Evolutionary conservation across 257 asterid genomes (phyloP).

Genomic region (Parsonsia alboflavescens): DNA sequence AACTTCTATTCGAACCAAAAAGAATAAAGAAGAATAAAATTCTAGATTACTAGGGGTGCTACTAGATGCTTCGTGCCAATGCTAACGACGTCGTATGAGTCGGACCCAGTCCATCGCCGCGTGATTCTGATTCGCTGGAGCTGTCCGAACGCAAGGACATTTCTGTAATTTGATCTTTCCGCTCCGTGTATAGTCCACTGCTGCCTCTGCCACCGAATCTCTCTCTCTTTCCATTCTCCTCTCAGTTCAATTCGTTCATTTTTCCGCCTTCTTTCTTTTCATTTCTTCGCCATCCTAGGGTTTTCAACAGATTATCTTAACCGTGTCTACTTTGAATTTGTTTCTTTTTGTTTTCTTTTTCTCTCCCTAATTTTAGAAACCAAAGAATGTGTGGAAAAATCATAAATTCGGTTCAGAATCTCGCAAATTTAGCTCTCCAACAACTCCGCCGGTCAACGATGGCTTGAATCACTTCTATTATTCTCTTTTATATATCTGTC

Average conservation of each 20-base stretch:
- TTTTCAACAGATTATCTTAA: conserved; percentile 30
- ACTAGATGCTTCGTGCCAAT: neutral
- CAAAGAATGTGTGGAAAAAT: neutral
- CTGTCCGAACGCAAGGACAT: neutral
- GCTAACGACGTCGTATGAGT: neutral
- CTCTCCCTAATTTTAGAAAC: neutral
- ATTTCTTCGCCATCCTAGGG: conserved; percentile 5
- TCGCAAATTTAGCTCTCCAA: conserved; percentile 16
- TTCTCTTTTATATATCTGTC: neutral
- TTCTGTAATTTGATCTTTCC: neutral
- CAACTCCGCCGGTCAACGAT: conserved; percentile 32
- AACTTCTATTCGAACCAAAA: too few relatives aligned
- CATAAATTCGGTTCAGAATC: conserved; percentile 18
- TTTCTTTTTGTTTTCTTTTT: neutral
- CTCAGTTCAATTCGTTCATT: neutral
- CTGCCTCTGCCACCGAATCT: conserved; percentile 4
- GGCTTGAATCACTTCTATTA: conserved; percentile 25
- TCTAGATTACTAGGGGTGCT: neutral
- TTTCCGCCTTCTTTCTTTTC: conserved; percentile 1
- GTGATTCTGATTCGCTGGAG: neutral
- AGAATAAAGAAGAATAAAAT: too few relatives aligned
- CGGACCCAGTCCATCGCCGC: neutral
- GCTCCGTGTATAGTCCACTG: neutral
- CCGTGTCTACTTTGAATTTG: conserved; percentile 27
- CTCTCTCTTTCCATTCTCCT: neutral